phyloP scores from a whole-genome alignment of 129 eudicot genomes.

The carrot (Daucus carota) region DNA sequence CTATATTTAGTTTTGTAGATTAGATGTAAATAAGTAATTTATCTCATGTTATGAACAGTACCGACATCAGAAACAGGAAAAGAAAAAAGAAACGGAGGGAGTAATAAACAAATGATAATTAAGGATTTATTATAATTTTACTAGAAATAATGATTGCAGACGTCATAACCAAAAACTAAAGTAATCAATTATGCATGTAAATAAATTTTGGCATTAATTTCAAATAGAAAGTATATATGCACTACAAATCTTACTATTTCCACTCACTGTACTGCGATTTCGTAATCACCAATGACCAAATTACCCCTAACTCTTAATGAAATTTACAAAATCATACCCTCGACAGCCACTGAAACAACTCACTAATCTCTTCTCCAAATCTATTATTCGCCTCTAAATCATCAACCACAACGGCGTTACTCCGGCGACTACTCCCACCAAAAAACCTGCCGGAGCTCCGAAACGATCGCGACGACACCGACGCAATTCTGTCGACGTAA shows the following conservation, averaged over 20 bases:
- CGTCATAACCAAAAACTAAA: too few species aligned
- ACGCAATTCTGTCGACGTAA: conserved; percentile 59
- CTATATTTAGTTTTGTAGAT: too few species aligned
- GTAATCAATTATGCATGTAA: neutral
- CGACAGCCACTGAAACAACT: conserved; percentile 92
- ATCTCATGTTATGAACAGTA: too few species aligned
- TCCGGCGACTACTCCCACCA: conserved; percentile 88
- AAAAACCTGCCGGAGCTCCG: conserved; percentile 84
- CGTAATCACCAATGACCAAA: conserved; percentile 22
- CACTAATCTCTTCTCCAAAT: conserved; percentile 82
- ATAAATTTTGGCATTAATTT: too few species aligned
- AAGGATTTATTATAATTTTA: too few species aligned
- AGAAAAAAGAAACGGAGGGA: too few species aligned
- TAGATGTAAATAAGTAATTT: too few species aligned
- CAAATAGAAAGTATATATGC: neutral
- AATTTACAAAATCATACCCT: conserved; percentile 67
- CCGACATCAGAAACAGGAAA: too few species aligned
- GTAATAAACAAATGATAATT: too few species aligned
- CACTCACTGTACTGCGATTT: conserved; percentile 19
- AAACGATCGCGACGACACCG: conserved; percentile 63
- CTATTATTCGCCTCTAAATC: conserved; percentile 53
- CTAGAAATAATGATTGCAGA: too few species aligned
- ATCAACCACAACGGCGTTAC: conserved; percentile 34
- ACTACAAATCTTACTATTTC: conserved; percentile 3
- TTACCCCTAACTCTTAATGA: conserved; percentile 20